These are phyloP conservation scores for Rhodotorula glutinis DNA, from an alignment of 1,284 basidiomycete genomes.

Conservation along the genomic window DNA sequence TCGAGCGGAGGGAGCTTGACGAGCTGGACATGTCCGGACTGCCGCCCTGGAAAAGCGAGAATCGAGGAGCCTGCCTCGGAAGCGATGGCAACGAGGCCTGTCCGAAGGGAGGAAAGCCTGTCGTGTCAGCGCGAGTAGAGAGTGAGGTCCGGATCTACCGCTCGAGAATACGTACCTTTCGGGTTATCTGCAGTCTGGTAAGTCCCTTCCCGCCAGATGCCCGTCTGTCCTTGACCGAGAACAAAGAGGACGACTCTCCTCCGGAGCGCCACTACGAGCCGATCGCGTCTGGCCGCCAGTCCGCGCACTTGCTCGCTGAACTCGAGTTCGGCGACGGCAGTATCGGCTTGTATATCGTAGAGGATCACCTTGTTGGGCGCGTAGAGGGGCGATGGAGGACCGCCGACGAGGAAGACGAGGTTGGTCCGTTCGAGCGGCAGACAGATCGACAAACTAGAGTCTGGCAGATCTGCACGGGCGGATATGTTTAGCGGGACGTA, in stretches of 20 bases:
- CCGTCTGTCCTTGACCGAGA: slow-evolving; percentile 36
- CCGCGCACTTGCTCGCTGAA: slow-evolving; percentile 84
- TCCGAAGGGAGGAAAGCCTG: background rate
- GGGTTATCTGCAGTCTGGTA: slow-evolving; percentile 90
- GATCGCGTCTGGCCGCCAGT: slow-evolving; percentile 71
- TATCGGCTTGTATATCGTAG: slow-evolving; percentile 74
- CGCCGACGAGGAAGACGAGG: slow-evolving; percentile 82
- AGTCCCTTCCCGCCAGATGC: slow-evolving; percentile 62
- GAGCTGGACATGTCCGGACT: slow-evolving; percentile 85
- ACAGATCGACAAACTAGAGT: slow-evolving; percentile 58
- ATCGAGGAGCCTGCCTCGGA: slow-evolving; percentile 72
- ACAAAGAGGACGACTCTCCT: slow-evolving; percentile 72
- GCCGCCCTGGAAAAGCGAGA: slow-evolving; percentile 79
- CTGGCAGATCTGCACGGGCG: slow-evolving; percentile 17
- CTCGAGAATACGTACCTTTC: slow-evolving; percentile 58
- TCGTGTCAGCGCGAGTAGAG: background rate
- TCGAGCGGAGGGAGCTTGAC: slow-evolving; percentile 68
- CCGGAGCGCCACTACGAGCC: slow-evolving; percentile 77
- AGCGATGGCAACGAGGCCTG: slow-evolving; percentile 79
- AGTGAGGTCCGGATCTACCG: no score
- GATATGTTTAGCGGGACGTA: slow-evolving; percentile 1
- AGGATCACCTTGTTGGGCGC: slow-evolving; percentile 90
- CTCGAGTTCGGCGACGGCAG: slow-evolving; percentile 82
- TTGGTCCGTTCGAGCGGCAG: slow-evolving; percentile 79
- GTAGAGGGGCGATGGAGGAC: slow-evolving; percentile 83